Base-by-base conservation (phyloP, 805 yeast genomes). In the Maudiozyma saulgeensis region DNA sequence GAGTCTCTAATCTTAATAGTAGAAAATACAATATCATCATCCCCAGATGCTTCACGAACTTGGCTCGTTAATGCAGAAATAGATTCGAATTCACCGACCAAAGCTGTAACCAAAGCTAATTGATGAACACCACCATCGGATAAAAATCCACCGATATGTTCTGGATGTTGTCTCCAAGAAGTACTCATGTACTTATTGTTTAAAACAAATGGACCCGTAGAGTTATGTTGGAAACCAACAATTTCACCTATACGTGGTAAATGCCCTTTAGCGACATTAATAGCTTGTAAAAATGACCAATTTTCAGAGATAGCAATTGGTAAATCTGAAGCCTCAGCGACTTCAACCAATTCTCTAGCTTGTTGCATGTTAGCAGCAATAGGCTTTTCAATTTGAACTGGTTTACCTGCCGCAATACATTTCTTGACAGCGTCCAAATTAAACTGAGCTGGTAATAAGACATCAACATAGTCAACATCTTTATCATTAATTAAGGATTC, bases 71-170 rank as follows among this genome's bases (percentile, higher is more conserved):
- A 76, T 9, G 89, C 96, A 48, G 87, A 77, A 38, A 90, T 80
- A 6, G 81, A 67, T 45, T 76, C 79, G 15, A 88, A 82, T 23
- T 74, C 72, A 47, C 98, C 97, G 48, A 91, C 72, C 18, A 88
- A 80, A 51, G 80, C 87, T 8, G 96, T 88, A 55, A 90, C 75
- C 38, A 88, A 70, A 2, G 96, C 96, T 65, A 90, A 71, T 67
- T 90, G 97, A 68, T 91, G 98, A 23, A 91, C 98, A 64, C 97
- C 98, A 61, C 96, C 97, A 61, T 91, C 98, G 51, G 91, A 82
- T 59, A 91, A 72, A 68, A 74, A 90, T 0, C 97, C 97, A 48
- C 98, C 98, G 56, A 89, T 78, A 64, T 91, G 97, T 67, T 87
- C 82, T 32, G 98, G 97, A 44, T 82, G 74, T 63, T 77, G 79